These are phyloP conservation scores for Hortiboletus campestris DNA, from an alignment of 768 basidiomycete species.

Conservation along the genomic window DNA sequence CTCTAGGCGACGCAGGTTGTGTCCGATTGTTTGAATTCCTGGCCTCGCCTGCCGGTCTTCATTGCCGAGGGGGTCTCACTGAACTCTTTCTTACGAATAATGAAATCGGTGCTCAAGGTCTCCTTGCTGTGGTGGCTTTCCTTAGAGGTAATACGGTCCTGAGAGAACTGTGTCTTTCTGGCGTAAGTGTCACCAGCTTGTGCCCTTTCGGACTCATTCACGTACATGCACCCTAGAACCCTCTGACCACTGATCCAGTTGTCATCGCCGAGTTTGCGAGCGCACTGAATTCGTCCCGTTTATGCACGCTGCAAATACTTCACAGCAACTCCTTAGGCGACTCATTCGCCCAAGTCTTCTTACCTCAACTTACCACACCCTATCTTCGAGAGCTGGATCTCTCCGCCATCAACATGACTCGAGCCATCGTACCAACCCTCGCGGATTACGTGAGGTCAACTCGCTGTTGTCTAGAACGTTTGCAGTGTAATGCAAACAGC, in stretches of 20 bases:
- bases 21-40: conserved; percentile 54
- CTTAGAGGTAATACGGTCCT: conserved; percentile 45
- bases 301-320: conserved; percentile 51
- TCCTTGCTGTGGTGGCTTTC: conserved; percentile 53
- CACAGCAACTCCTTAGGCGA: conserved; percentile 51
- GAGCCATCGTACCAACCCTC: conserved; percentile 40
- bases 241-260: conserved; percentile 36
- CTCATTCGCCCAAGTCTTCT: conserved; percentile 45
- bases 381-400: conserved; percentile 54
- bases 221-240: conserved; percentile 34
- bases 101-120: conserved; percentile 51
- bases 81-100: conserved; percentile 62
- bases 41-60: conserved; percentile 44
- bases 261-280: conserved; percentile 40
- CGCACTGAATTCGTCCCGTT: conserved; percentile 53
- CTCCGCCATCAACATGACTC: conserved; percentile 50
- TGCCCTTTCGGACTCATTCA: conserved; percentile 13
- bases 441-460: conserved; percentile 49
- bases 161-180: conserved; percentile 53
- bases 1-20: conserved; percentile 58
- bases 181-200: conserved; percentile 40
- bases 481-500: conserved; percentile 57
- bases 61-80: conserved; percentile 39
- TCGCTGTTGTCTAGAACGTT: conserved; percentile 45
- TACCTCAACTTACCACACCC: conserved; percentile 48